These are phyloP conservation scores for Cladosporium sp. DNA, from an alignment of 2,329 filamentous ascomycete genomes.

Conservation along the genomic window DNA sequence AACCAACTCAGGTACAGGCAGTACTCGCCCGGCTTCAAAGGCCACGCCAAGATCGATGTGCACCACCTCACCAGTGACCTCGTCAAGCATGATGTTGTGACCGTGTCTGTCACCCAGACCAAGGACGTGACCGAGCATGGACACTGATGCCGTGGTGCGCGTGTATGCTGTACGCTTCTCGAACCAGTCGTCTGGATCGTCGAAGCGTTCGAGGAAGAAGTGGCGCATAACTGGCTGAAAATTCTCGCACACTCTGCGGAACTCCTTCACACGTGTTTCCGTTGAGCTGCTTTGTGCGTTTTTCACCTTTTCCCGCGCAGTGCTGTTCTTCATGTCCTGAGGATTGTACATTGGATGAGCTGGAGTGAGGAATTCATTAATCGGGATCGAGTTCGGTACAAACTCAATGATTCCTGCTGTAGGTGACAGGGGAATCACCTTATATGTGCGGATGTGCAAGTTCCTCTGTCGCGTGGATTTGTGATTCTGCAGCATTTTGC, in stretches of 20 bases:
- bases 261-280: constrained; percentile 71
- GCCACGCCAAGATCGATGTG: constrained; percentile 97
- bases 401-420: constrained; percentile 94
- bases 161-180: constrained; percentile 85
- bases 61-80: constrained; percentile 85
- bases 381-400: constrained; percentile 85
- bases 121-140: constrained; percentile 84
- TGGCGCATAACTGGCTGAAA: constrained; percentile 94
- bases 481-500: constrained; percentile 81
- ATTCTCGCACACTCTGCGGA: constrained; percentile 72
- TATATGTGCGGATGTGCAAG: constrained; percentile 92
- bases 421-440: constrained; percentile 84
- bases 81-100: constrained; percentile 93
- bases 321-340: constrained; percentile 72
- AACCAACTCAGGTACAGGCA: constrained; percentile 92
- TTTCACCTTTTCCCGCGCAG: constrained; percentile 77
- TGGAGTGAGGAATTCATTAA: constrained; percentile 89
- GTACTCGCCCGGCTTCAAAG: constrained; percentile 93
- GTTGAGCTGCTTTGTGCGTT: constrained; percentile 66
- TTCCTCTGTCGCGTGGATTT: constrained; percentile 83
- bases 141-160: constrained; percentile 88
- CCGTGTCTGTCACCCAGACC: constrained; percentile 93
- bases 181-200: constrained; percentile 96
- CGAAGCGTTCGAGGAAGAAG: constrained; percentile 95
- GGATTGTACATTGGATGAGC: constrained; percentile 87